Percentiles rank a stretch among this genome's conserved stretches.
phyloP scores from a whole-genome alignment of 129 eudicot genomes.

The Glebionis coronaria region DNA sequence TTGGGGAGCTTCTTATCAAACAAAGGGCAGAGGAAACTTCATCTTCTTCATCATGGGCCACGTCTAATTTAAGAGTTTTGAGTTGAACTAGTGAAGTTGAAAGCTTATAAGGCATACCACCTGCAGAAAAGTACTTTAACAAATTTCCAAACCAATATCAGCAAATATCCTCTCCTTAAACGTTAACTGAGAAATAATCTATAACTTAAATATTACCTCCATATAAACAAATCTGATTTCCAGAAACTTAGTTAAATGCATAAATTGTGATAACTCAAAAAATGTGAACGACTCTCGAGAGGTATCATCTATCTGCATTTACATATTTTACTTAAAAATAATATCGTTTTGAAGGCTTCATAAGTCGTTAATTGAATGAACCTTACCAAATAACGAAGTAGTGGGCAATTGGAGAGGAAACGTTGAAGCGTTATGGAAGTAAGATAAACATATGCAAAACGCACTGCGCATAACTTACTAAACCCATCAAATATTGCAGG shows the following conservation, averaged over 20 bases:
- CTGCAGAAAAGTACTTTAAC: neutral
- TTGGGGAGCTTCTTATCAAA: neutral
- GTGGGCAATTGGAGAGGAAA: neutral
- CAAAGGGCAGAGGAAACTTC: neutral
- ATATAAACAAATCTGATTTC: neutral
- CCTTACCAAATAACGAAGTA: neutral
- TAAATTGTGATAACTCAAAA: neutral
- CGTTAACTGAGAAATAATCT: neutral
- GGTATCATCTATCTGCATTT: neutral
- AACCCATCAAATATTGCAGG: neutral
- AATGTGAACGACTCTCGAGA: neutral
- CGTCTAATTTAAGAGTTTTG: neutral
- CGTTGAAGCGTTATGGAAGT: neutral
- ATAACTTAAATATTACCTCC: neutral
- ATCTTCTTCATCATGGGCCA: neutral
- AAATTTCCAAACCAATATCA: neutral
- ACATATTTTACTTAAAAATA: no score
- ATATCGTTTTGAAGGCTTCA: neutral
- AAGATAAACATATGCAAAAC: neutral
- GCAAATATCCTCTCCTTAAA: neutral
- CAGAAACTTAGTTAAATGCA: neutral
- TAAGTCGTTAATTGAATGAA: neutral
- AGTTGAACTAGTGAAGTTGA: neutral
- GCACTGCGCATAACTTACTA: neutral
- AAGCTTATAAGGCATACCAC: neutral